These are phyloP conservation scores for Beauveria scarabaeidicola DNA, from an alignment of 2,329 filamentous ascomycete genomes.

Conservation along the genomic window DNA sequence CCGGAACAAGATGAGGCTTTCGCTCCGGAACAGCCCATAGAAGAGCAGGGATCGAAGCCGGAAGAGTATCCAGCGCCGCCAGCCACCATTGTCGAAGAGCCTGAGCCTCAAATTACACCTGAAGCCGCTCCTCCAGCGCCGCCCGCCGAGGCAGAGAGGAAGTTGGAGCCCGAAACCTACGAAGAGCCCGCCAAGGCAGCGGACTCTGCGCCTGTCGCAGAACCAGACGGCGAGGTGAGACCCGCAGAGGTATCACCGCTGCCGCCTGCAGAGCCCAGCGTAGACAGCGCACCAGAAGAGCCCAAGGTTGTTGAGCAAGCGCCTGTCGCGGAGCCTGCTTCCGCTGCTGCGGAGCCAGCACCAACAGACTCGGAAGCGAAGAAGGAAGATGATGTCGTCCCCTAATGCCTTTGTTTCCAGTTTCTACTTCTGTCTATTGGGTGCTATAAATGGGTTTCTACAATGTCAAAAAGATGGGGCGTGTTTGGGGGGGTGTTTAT, in stretches of 20 bases:
- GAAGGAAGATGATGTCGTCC: background rate
- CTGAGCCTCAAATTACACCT: background rate
- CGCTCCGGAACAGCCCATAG: background rate
- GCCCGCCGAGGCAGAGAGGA: background rate
- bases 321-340: background rate
- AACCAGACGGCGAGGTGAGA: constrained; percentile 1
- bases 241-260: background rate
- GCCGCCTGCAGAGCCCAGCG: constrained; percentile 1
- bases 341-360: background rate
- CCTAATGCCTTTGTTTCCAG: too few relatives aligned
- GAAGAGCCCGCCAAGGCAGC: background rate
- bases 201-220: background rate
- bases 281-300: constrained; percentile 4
- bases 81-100: background rate
- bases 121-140: background rate
- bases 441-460: background rate
- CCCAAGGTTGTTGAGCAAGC: background rate
- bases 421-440: background rate
- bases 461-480: background rate
- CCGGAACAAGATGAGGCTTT: background rate
- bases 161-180: background rate
- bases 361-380: background rate
- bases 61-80: background rate
- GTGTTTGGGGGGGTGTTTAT: background rate
- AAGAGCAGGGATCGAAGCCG: background rate